Base-by-base conservation (phyloP, 1,284 basidiomycete species). In the Tylopilus sp. region DNA sequence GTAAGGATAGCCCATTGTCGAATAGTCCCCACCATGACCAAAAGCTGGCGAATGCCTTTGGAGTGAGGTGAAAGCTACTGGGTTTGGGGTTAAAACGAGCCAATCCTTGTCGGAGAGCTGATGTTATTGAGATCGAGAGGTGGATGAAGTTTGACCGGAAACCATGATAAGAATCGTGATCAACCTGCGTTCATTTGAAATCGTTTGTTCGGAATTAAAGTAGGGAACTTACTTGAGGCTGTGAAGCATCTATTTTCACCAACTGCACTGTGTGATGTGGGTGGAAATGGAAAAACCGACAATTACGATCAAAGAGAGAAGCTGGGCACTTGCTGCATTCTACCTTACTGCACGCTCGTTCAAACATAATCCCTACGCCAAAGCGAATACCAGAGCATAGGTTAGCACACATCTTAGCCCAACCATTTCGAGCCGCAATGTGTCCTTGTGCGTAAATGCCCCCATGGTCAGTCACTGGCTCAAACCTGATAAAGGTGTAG, bases 91-190 rank as follows among this genome's bases (percentile, higher is more conserved):
- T 33, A 26, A 43, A 43, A 31, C 56, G 53, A 48, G 58, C 49
- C 58, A 54, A 58, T 66, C 62, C 70, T 61, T 52, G 59, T 59
- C 68, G 53, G 63, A 61, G 62, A 5, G 83, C 86, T 7, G 92
- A 92, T 33, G 83, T 83, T 56, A 98, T 76, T 0, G 94, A 98
- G 43, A 96, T 79, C 0, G 94, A 94, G 50, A 97, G 82, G 72
- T 99, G 96, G 54, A 98, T 86, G 69, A 93, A 97, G 71, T 98
- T 89, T 9, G 94, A 97, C 31, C 96, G 85, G 74, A 98, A 98
- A 3, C 84, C 90, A 54, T 83, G 83, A 70, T 85, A 98, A 0
- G 94, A 95, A 72, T 99, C 95, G 35, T 78, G 71, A 22, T 65
- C 56, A 25, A 71, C 74, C 85, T 85, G 54, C 19, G 26, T 45